Conservation (phyloP, 2,329 filamentous ascomycete species). For the Colletotrichum liaoningense region DNA sequence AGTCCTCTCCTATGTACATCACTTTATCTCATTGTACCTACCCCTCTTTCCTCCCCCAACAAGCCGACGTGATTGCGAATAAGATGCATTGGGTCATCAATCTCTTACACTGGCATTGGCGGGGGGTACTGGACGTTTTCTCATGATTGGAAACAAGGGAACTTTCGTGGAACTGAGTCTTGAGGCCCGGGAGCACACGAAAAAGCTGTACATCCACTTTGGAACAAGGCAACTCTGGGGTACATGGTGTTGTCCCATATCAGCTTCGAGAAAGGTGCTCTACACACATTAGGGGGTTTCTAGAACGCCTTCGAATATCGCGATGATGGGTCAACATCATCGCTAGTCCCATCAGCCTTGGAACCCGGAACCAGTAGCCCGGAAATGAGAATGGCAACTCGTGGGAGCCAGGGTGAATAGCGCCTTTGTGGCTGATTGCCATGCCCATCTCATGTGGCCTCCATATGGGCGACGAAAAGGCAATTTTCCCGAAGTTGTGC, state of each 20-base stretch:
- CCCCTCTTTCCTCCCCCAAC: not conserved
- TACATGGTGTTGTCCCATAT: not conserved
- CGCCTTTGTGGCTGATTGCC: conserved; percentile 8
- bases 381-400: not conserved
- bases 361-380: not conserved
- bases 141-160: not conserved
- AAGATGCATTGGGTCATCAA: not conserved
- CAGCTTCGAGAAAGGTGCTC: not conserved
- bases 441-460: conserved; percentile 25
- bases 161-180: not conserved
- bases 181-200: not conserved
- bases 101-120: conserved; percentile 4
- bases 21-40: not conserved
- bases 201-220: not conserved
- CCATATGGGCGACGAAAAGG: not conserved
- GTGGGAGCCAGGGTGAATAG: conserved; percentile 18
- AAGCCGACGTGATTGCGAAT: not conserved
- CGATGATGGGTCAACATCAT: not conserved
- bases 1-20: not conserved
- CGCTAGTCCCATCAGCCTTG: not conserved
- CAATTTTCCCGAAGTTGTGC: not conserved
- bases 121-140: too few relatives aligned
- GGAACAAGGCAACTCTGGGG: not conserved
- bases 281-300: not conserved
- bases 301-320: conserved; percentile 16